phyloP scores from a whole-genome alignment of 139 green algal species.

The Trebouxia sp. region DNA sequence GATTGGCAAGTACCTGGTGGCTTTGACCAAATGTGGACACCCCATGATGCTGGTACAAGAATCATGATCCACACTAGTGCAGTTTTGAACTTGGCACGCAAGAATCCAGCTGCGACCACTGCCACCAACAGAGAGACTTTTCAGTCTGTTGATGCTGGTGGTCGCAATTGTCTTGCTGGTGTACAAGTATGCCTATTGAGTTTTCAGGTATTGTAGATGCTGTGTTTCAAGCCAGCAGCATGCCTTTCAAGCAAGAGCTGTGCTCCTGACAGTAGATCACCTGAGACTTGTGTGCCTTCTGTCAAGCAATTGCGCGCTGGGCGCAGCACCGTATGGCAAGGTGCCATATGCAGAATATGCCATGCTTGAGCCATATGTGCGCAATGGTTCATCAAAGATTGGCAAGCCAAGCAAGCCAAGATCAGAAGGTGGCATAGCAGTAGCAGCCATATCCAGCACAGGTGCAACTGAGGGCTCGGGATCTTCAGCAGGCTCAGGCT shows the following conservation, averaged over 20 bases:
- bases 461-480: background rate
- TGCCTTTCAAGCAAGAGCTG: too few relatives aligned
- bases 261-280: too few relatives aligned
- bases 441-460: background rate
- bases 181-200: too few relatives aligned
- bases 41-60: too few relatives aligned
- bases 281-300: background rate
- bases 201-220: too few relatives aligned
- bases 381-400: constrained; percentile 3
- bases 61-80: too few relatives aligned
- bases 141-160: constrained; percentile 6
- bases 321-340: background rate
- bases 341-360: constrained; percentile 10
- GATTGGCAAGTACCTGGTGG: too few relatives aligned
- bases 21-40: too few relatives aligned
- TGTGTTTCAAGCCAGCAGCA: too few relatives aligned
- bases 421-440: constrained; percentile 3
- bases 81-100: too few relatives aligned
- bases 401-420: constrained; percentile 17
- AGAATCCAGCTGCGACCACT: background rate
- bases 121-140: background rate
- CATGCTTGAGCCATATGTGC: constrained; percentile 16
- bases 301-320: background rate
- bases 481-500: background rate
- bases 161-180: too few relatives aligned